phyloP scores from a whole-genome alignment of 2,329 filamentous ascomycete species.

The Aspergillus tamarii region DNA sequence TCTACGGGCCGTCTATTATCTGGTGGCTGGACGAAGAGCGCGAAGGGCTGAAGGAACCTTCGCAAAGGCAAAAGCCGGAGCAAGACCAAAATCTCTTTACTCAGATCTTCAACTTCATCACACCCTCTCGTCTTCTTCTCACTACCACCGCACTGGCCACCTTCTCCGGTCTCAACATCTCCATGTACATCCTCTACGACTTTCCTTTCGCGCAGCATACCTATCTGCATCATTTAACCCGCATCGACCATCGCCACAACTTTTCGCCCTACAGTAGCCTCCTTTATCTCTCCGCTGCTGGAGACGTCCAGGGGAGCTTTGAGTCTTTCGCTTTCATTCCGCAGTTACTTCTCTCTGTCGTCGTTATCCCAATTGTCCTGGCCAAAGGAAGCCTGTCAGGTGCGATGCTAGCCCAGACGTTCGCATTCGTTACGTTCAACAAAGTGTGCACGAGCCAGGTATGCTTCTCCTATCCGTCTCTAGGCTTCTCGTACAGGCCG shows the following conservation, averaged over 20 bases:
- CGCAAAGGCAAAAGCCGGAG: background rate
- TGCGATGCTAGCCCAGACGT: constrained; percentile 91
- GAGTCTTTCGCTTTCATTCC: constrained; percentile 88
- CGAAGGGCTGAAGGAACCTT: constrained; percentile 16
- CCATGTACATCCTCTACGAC: constrained; percentile 82
- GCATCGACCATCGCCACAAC: constrained; percentile 96
- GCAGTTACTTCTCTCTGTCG: constrained; percentile 77
- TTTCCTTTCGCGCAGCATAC: constrained; percentile 83
- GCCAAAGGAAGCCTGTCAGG: constrained; percentile 80
- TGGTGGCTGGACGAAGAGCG: constrained; percentile 45
- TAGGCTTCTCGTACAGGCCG: background rate
- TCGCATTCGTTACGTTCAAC: constrained; percentile 96
- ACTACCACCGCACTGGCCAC: constrained; percentile 67
- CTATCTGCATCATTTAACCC: constrained; percentile 87
- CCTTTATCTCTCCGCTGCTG: constrained; percentile 80
- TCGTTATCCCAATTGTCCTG: constrained; percentile 74
- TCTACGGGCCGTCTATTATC: constrained; percentile 71
- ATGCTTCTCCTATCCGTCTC: constrained; percentile 34
- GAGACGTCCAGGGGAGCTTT: constrained; percentile 50
- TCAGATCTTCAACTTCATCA: constrained; percentile 39
- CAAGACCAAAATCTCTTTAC: constrained; percentile 16
- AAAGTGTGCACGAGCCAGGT: constrained; percentile 99
- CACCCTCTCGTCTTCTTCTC: constrained; percentile 41
- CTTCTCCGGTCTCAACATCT: constrained; percentile 72
- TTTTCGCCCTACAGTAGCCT: constrained; percentile 96